phyloP scores from a whole-genome alignment of 345 rosid genomes.

The Euphorbia peplus region DNA sequence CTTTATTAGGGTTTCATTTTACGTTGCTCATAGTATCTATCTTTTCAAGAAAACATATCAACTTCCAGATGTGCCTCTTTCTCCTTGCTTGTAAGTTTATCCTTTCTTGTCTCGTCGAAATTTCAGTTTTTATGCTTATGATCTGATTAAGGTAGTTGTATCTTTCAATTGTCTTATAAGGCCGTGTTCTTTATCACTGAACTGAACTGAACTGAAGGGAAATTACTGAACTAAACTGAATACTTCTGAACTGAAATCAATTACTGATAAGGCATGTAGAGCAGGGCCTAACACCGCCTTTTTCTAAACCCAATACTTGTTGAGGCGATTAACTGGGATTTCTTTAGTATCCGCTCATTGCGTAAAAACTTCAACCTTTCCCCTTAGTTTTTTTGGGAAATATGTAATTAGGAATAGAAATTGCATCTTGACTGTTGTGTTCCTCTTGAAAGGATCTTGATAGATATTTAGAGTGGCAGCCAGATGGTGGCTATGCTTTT shows the following conservation, averaged over 20 bases:
- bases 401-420: background rate
- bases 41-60: constrained; percentile 58
- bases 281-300: no score
- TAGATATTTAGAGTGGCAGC: background rate
- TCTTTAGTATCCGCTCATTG: background rate
- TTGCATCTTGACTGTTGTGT: background rate
- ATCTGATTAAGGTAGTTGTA: background rate
- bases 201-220: no score
- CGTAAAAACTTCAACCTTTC: background rate
- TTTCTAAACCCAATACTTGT: background rate
- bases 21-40: constrained; percentile 49
- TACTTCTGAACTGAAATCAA: no score
- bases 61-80: constrained; percentile 84
- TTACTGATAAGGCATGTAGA: no score
- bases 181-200: no score
- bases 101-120: background rate
- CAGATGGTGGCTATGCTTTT: background rate
- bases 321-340: background rate
- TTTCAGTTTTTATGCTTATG: background rate
- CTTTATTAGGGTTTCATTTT: constrained; percentile 61
- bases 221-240: no score
- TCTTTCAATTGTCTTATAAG: background rate
- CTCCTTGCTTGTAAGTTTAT: constrained; percentile 64
- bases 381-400: background rate
- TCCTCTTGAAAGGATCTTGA: background rate